Evolutionary conservation across 2,329 filamentous ascomycete genomes (phyloP), one percentile per base, ranked within the genome.

Genomic region (Cadophora sp.): DNA sequence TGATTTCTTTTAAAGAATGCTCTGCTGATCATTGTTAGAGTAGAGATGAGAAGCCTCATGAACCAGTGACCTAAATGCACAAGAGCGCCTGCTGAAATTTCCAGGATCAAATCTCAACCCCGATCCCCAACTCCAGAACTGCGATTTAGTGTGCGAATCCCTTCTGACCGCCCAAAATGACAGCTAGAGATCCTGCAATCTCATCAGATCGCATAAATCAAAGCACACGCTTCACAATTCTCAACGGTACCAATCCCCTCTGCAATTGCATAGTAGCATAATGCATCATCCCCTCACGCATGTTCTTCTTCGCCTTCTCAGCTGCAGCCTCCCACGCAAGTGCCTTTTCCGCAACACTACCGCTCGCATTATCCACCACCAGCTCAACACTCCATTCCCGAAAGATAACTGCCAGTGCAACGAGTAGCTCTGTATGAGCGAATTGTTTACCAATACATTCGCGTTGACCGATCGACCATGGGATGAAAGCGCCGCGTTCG

Each of bases 401-500:
- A 31, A 73, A 68, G 14, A 73, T 67, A 1, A 63, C n/a, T 16
- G 75, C 71, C 8, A 78, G 53, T 1, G 74, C 62, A 31, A 74
- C 73, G 24, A 73, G 68, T 58, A 78, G 74, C 69, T 78, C 77
- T 4, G 77, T 74, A 31, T 76, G 70, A 9, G 76, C 77, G 69
- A 78, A 78, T 26, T 75, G 75, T 60, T 71, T 73, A 7, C 77
- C 77, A 7, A 75, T 67, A 53, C 77, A 78, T 14, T 69, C 71
- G 12, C 77, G 69, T 43, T 68, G 56, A 14, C 77, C 77, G 24
- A 75, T 73, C 1, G 70, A 71, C 50, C 77, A 78, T 3, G 77
- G 74, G 19, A 76, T 67, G 69, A 74, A 78, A 4, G 72, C 56
- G n/a, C 65, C 61, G 16, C 29, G 51, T 22, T 62, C 51, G 37